These are phyloP conservation scores for Pisolithus microcarpus DNA, from an alignment of 768 basidiomycete species.

Conservation along the genomic window DNA sequence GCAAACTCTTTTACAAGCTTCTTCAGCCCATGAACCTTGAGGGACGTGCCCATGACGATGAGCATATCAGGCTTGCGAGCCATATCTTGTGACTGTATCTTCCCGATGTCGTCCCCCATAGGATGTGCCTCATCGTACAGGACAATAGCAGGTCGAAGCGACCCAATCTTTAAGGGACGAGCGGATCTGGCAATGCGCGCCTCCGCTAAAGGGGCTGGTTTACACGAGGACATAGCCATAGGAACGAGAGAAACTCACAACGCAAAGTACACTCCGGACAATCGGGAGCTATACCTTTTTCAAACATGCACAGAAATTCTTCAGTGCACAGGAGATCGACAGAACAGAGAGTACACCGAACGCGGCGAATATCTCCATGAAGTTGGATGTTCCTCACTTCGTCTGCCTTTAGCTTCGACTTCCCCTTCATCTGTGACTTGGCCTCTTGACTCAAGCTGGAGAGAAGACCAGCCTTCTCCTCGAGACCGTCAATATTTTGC, in stretches of 20 bases:
- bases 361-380: conserved; percentile 89
- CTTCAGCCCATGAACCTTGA: conserved; percentile 94
- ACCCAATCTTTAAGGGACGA: conserved; percentile 70
- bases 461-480: conserved; percentile 70
- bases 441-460: conserved; percentile 54
- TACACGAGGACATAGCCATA: background rate
- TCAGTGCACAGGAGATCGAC: conserved; percentile 65
- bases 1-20: conserved; percentile 94
- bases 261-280: conserved; percentile 82
- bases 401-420: conserved; percentile 56
- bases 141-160: conserved; percentile 89
- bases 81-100: conserved; percentile 71
- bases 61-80: conserved; percentile 81
- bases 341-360: conserved; percentile 82
- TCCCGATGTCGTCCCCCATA: conserved; percentile 85
- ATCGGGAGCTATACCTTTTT: conserved; percentile 64
- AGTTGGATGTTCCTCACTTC: conserved; percentile 87
- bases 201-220: conserved; percentile 43
- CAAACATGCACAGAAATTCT: conserved; percentile 58
- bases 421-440: conserved; percentile 52
- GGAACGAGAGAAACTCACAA: conserved; percentile 46
- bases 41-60: conserved; percentile 94
- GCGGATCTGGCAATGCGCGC: conserved; percentile 79
- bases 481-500: conserved; percentile 96
- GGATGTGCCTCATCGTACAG: conserved; percentile 94